These are phyloP conservation scores for Stachybotrys echinatus DNA, from an alignment of 2,329 filamentous ascomycete species.

Conservation along the genomic window DNA sequence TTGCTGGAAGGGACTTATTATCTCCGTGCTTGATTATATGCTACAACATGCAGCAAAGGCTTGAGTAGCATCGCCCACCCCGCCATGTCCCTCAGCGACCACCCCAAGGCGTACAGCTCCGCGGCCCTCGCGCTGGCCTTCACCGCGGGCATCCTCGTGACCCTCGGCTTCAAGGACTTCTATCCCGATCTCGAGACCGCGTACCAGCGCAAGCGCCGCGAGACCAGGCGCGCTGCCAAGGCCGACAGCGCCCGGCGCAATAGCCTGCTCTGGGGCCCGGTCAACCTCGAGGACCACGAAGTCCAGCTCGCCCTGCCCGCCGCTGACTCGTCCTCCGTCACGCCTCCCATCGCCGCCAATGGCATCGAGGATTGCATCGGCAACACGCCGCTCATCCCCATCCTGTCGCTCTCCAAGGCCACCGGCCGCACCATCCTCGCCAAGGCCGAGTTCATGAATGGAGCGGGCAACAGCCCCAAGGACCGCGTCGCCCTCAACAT, in stretches of 20 bases:
- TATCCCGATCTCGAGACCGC: conserved; percentile 68
- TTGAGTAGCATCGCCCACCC: not conserved
- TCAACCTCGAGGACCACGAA: conserved; percentile 54
- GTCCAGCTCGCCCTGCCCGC: conserved; percentile 16
- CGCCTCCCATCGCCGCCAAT: conserved; percentile 47
- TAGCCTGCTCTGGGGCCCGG: conserved; percentile 43
- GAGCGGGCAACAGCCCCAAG: conserved; percentile 88
- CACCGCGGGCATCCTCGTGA: conserved; percentile 68
- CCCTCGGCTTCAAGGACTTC: conserved; percentile 73
- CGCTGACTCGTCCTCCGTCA: conserved; percentile 12
- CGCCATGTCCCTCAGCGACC: conserved; percentile 54
- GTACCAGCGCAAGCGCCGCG: conserved; percentile 44
- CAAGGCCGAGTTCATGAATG: conserved; percentile 96
- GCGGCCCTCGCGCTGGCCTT: conserved; percentile 69
- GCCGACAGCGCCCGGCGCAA: conserved; percentile 24
- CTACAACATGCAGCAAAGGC: not conserved
- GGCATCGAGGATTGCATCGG: conserved; percentile 92
- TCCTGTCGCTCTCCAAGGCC: conserved; percentile 77
- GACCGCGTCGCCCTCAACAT: conserved; percentile 91
- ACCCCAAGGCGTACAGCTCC: conserved; percentile 57
- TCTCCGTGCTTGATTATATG: too few species aligned
- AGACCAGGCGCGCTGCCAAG: conserved; percentile 4
- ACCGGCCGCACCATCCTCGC: conserved; percentile 87
- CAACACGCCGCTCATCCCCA: conserved; percentile 82
- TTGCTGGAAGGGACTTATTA: not conserved